These are phyloP conservation scores for Aureobasidium lini DNA, from an alignment of 2,329 filamentous ascomycete genomes.

Conservation along the genomic window DNA sequence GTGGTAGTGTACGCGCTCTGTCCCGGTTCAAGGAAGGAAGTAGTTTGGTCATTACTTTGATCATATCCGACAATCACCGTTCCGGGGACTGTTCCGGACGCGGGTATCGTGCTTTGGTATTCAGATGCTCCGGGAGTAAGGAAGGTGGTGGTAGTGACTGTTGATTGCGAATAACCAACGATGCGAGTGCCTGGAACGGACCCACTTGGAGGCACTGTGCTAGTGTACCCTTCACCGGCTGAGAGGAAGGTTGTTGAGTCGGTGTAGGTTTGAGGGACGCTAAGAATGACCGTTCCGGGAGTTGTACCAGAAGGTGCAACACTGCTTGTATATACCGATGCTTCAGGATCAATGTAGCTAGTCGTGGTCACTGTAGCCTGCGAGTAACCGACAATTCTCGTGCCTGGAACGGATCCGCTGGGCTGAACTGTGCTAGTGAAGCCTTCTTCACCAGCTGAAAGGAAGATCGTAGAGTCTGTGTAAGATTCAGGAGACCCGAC, in stretches of 20 bases:
- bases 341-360: not conserved
- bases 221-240: not conserved
- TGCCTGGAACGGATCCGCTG: not conserved
- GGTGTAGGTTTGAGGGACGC: not conserved
- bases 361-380: not conserved
- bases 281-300: not conserved
- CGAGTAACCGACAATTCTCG: not conserved
- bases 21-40: too few relatives aligned
- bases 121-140: not conserved
- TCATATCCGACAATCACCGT: not conserved
- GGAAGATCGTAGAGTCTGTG: not conserved
- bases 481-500: not conserved
- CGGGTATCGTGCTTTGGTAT: not conserved
- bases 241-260: not conserved
- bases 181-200: not conserved
- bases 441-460: not conserved
- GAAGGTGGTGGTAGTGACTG: not conserved
- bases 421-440: not conserved
- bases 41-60: not conserved
- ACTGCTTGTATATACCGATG: not conserved
- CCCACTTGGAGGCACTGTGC: not conserved
- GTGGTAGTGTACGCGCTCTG: too few relatives aligned
- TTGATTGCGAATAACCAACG: not conserved
- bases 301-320: not conserved
- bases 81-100: not conserved